Conservation (phyloP, 169 alveolate genomes). For the Eimeria praecox region DNA sequence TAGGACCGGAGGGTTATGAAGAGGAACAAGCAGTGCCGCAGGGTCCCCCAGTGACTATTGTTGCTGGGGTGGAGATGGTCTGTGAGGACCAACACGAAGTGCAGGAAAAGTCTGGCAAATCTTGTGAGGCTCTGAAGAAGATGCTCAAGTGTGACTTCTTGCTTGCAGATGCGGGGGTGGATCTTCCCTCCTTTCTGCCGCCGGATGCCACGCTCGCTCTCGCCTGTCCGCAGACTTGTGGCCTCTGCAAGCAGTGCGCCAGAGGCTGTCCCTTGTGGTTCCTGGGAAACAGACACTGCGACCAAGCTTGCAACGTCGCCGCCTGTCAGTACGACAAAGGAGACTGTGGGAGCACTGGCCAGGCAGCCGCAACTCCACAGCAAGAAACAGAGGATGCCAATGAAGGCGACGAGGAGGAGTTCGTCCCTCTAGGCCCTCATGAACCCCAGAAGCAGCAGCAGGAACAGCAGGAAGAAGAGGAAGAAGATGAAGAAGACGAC, state of each 20-base stretch:
- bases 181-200: constrained; percentile 82
- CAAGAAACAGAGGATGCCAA: constrained; percentile 30
- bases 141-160: constrained; percentile 79
- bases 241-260: constrained; percentile 86
- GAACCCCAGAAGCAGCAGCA: not conserved
- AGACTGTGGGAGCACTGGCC: constrained; percentile 79
- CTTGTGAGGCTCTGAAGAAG: constrained; percentile 80
- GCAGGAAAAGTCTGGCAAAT: constrained; percentile 72
- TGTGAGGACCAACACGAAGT: constrained; percentile 81
- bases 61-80: constrained; percentile 57
- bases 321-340: constrained; percentile 86
- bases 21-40: constrained; percentile 48
- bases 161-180: constrained; percentile 81
- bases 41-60: constrained; percentile 50
- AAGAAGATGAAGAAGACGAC: constrained; percentile 22
- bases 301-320: constrained; percentile 84
- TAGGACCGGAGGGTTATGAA: not conserved
- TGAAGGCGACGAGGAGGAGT: constrained; percentile 26
- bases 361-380: constrained; percentile 30
- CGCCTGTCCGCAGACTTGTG: constrained; percentile 87
- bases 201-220: constrained; percentile 83
- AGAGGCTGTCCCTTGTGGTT: constrained; percentile 87
- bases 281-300: constrained; percentile 84
- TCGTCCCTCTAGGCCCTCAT: not conserved
- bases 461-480: constrained; percentile 41